Conservation (phyloP, 2,329 filamentous ascomycete genomes). For the Apiospora phragmitis region DNA sequence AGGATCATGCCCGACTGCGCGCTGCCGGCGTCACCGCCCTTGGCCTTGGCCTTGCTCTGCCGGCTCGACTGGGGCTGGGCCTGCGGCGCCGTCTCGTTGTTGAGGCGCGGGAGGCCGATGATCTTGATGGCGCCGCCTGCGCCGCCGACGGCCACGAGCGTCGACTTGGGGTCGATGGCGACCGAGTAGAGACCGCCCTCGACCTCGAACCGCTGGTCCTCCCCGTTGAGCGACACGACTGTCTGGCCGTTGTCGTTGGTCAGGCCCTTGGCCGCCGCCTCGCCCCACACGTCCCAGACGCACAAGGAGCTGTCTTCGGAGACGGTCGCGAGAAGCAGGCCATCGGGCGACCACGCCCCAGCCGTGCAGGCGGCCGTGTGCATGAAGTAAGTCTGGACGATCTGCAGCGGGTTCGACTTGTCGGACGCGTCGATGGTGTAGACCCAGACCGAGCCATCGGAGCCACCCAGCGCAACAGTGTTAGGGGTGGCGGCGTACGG, state of each 20-base stretch:
- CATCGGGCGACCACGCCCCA: conserved; percentile 87
- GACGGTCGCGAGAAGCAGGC: conserved; percentile 82
- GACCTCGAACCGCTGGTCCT: conserved; percentile 88
- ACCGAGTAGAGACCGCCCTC: conserved; percentile 90
- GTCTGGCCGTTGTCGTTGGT: conserved; percentile 57
- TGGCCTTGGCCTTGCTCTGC: conserved; percentile 37
- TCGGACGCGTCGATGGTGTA: conserved; percentile 78
- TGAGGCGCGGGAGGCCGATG: conserved; percentile 74
- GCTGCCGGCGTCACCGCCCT: conserved; percentile 40
- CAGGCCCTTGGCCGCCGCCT: conserved; percentile 61
- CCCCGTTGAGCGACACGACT: conserved; percentile 73
- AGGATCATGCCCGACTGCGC: conserved; percentile 63
- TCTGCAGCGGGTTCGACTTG: conserved; percentile 63
- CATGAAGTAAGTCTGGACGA: conserved; percentile 89
- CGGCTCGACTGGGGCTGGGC: conserved; percentile 26
- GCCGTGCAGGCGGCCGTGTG: conserved; percentile 87
- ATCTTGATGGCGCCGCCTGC: conserved; percentile 84
- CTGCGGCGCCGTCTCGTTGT: conserved; percentile 24
- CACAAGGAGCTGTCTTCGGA: conserved; percentile 86
- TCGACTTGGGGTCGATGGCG: conserved; percentile 76
- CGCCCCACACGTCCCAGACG: conserved; percentile 89
- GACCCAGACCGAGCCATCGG: conserved; percentile 93
- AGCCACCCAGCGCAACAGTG: conserved; percentile 82
- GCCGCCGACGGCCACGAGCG: conserved; percentile 83
- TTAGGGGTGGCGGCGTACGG: conserved; percentile 73